These are phyloP conservation scores for Aaosphaeria pasadenensis DNA, from an alignment of 2,329 filamentous ascomycete genomes.

Conservation along the genomic window DNA sequence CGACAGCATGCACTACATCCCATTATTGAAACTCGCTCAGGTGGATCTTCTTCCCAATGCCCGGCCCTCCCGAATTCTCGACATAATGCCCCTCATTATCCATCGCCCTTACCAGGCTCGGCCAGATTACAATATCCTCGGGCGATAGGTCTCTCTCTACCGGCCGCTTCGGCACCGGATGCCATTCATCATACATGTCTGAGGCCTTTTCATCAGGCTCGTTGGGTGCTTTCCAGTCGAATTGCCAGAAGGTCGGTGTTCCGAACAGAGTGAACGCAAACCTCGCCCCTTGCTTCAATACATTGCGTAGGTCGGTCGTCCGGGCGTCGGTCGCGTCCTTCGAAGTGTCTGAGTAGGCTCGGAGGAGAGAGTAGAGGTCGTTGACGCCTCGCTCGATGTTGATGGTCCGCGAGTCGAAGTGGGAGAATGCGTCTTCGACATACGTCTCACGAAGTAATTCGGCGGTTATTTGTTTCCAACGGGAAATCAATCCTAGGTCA, in stretches of 20 bases:
- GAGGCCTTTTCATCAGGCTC: too few species aligned
- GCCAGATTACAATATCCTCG: too few species aligned
- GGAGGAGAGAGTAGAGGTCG: slow-evolving; percentile 11
- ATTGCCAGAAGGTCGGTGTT: slow-evolving; percentile 12
- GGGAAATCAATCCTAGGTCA: slow-evolving; percentile 8
- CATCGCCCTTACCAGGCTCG: too few species aligned
- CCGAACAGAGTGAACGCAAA: slow-evolving; percentile 12
- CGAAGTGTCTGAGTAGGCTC: slow-evolving; percentile 4
- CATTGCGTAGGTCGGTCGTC: slow-evolving; percentile 6
- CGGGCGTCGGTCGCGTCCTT: neutral
- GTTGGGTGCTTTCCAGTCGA: slow-evolving; percentile 5
- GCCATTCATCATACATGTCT: too few species aligned
- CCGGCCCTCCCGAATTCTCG: too few species aligned
- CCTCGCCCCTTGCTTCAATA: slow-evolving; percentile 6
- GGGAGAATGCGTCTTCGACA: slow-evolving; percentile 8
- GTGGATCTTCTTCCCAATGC: too few species aligned
- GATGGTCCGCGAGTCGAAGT: slow-evolving; percentile 12
- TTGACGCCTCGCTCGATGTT: slow-evolving; percentile 13
- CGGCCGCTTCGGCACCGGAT: too few species aligned
- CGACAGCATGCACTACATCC: too few species aligned
- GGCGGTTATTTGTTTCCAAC: slow-evolving; percentile 12
- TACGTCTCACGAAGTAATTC: slow-evolving; percentile 9
- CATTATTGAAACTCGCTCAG: too few species aligned
- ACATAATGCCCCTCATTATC: too few species aligned
- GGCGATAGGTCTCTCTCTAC: too few species aligned